Conservation (phyloP, 2,329 filamentous ascomycete genomes). For the Leptographium radiaticola region DNA sequence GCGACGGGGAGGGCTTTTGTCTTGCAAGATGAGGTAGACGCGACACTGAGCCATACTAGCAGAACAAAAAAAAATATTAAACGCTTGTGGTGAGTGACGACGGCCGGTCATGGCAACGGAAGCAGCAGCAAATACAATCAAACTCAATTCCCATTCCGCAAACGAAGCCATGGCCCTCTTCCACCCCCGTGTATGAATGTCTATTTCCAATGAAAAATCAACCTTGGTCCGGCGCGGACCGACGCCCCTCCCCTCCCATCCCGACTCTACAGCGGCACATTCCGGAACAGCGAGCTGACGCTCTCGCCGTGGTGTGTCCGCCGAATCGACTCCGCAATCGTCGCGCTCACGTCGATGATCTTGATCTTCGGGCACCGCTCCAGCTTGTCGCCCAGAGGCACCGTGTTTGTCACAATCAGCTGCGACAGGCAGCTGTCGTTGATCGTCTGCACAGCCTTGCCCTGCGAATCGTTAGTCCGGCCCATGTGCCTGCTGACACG, state of each 20-base stretch:
- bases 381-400: conserved; percentile 66
- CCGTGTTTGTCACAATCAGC: conserved; percentile 84
- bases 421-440: conserved; percentile 66
- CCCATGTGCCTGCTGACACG: no score
- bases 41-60: not conserved
- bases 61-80: not conserved
- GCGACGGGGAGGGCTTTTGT: not conserved
- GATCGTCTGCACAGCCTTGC: conserved; percentile 74
- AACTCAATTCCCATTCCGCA: no score
- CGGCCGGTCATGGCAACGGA: no score
- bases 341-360: conserved; percentile 85
- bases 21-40: not conserved
- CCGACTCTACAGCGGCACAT: conserved; percentile 37
- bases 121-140: no score
- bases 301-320: conserved; percentile 54
- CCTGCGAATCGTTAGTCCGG: conserved; percentile 58
- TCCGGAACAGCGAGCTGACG: conserved; percentile 56
- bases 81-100: no score
- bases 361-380: conserved; percentile 63
- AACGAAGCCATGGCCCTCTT: not conserved
- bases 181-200: not conserved
- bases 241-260: not conserved
- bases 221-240: not conserved
- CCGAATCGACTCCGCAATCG: conserved; percentile 57
- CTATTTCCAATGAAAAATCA: not conserved